These are phyloP conservation scores for Hemisphaericaspora xylofermentans DNA, from an alignment of 1,139 yeast genomes.

Conservation along the genomic window DNA sequence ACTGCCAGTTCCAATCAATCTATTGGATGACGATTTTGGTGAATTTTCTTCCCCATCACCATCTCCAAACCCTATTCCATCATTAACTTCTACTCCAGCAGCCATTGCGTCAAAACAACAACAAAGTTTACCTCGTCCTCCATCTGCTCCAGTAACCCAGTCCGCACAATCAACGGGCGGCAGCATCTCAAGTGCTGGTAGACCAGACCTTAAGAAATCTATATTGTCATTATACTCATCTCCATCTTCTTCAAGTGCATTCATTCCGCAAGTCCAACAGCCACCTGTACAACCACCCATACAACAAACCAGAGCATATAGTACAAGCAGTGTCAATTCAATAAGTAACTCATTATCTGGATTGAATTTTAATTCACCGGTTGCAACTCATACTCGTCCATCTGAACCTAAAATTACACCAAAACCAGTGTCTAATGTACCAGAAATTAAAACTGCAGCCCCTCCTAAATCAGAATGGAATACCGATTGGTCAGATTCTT, in stretches of 20 bases:
- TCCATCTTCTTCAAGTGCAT: constrained; percentile 47
- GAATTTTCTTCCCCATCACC: constrained; percentile 32
- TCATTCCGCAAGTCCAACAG: constrained; percentile 25
- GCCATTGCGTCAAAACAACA: constrained; percentile 11
- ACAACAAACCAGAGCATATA: neutral
- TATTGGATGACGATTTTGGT: constrained; percentile 45
- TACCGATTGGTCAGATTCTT: constrained; percentile 40
- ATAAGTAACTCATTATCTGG: constrained; percentile 37
- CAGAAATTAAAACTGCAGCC: constrained; percentile 3
- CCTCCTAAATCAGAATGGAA: constrained; percentile 22
- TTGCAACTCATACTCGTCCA: neutral
- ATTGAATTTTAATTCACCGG: constrained; percentile 23
- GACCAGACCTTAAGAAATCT: constrained; percentile 80
- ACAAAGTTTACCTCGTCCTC: constrained; percentile 9
- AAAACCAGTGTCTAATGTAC: constrained; percentile 8
- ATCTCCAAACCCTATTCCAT: constrained; percentile 12
- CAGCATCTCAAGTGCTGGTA: constrained; percentile 23
- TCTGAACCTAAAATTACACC: constrained; percentile 5
- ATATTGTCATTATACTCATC: constrained; percentile 85
- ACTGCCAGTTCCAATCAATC: constrained; percentile 10
- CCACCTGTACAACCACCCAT: constrained; percentile 10
- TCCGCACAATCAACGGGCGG: constrained; percentile 41
- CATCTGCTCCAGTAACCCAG: constrained; percentile 10
- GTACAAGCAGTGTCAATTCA: constrained; percentile 15
- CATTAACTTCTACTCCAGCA: constrained; percentile 10